These are phyloP conservation scores for Bipolaris cookei DNA, from an alignment of 2,329 filamentous ascomycete genomes.

Conservation along the genomic window DNA sequence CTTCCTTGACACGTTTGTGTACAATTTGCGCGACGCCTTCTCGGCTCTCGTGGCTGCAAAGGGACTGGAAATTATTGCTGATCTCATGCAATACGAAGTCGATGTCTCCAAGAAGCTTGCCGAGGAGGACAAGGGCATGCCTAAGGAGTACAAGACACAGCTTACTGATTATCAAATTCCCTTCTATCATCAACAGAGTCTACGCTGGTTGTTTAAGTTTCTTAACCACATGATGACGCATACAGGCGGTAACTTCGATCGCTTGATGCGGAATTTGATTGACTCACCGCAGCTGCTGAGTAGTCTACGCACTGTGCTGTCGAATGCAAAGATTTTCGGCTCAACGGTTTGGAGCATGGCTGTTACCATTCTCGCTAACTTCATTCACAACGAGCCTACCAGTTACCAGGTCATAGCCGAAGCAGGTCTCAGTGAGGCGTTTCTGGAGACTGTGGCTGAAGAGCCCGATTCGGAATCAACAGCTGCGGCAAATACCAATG, in stretches of 20 bases:
- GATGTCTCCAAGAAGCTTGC: slow-evolving; percentile 70
- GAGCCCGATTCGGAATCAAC: slow-evolving; percentile 34
- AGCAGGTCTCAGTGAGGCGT: slow-evolving; percentile 84
- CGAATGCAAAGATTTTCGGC: slow-evolving; percentile 79
- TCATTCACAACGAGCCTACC: slow-evolving; percentile 98
- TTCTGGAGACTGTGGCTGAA: slow-evolving; percentile 78
- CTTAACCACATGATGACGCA: slow-evolving; percentile 93
- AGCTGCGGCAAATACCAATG: slow-evolving; percentile 24
- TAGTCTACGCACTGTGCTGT: slow-evolving; percentile 80
- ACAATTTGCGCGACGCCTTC: slow-evolving; percentile 84
- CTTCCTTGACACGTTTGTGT: slow-evolving; percentile 88
- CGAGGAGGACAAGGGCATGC: slow-evolving; percentile 74
- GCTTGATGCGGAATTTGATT: slow-evolving; percentile 88
- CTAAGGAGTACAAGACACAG: slow-evolving; percentile 73
- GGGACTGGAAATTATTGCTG: slow-evolving; percentile 89
- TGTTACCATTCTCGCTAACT: slow-evolving; percentile 89
- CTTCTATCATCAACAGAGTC: slow-evolving; percentile 88
- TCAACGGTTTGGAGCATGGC: slow-evolving; percentile 96
- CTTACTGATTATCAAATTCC: slow-evolving; percentile 92
- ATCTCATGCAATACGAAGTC: slow-evolving; percentile 81
- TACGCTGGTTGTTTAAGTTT: slow-evolving; percentile 95
- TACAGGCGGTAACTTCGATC: slow-evolving; percentile 83
- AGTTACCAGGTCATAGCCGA: slow-evolving; percentile 96
- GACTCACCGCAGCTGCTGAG: slow-evolving; percentile 86
- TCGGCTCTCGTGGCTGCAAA: slow-evolving; percentile 79